Evolutionary conservation across 116 monocot species (phyloP), one percentile per base, ranked within the genome.

Genomic region (Trichopus zeylanicus): DNA sequence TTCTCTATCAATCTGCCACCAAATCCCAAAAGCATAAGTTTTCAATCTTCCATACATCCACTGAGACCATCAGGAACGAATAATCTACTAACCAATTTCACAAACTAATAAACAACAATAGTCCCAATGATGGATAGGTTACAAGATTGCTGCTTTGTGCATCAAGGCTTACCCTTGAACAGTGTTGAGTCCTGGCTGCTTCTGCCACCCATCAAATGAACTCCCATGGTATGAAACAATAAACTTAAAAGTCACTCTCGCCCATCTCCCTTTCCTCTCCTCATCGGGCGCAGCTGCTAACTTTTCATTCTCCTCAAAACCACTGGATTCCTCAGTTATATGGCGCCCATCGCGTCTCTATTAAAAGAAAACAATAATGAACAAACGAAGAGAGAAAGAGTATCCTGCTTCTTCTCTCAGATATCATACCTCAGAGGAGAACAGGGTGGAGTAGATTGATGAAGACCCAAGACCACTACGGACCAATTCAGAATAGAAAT

Each of bases 121-220:
- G n/a, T n/a, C n/a, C 32, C 4, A 8, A 33, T 33, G n/a, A 42
- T 9, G n/a, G 42, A 42, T 15, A 16, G 8, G 4, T 4, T 42
- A 15, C 13, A 13, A 51, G 51, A 51, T 0, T 21, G 21, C 3
- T 23, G 25, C 10, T 51, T 20, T 51, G 51, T 21, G 30, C 18
- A n/a, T 18, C 13, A 51, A 29, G 1, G 9, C 67, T 56, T 65
- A 93, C 93, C 83, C 86, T 69, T 95, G 94, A 67, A 95, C 86
- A 47, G 90, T 95, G 70, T 95, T 78, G n/a, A 89, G 72, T 32
- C 68, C 78, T 67, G 94, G 86, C 69, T 95, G 94, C 76, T 81
- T 95, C 61, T 95, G 94, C 94, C 94, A 95, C 12, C 94, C 94
- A 57, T 95, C 94, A 57, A 95, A 94, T 15, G 83, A 83, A 3